Conservation (phyloP, 2,329 filamentous ascomycete species). For the Fusarium setosum region DNA sequence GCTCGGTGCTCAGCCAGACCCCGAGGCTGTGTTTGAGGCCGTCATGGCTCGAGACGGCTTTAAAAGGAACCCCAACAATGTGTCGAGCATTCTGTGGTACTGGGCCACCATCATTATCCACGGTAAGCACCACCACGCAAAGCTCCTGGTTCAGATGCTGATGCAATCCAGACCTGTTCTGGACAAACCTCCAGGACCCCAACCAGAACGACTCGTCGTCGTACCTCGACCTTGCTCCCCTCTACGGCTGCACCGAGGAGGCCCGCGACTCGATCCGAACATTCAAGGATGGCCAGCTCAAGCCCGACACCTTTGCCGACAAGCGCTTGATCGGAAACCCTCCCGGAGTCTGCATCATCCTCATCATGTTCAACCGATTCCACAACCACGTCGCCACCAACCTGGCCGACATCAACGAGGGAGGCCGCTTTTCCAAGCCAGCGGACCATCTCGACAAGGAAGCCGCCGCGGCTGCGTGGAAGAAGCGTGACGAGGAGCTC, state of each 20-base stretch:
- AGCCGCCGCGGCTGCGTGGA: constrained; percentile 64
- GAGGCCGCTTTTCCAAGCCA: constrained; percentile 79
- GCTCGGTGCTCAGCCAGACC: constrained; percentile 76
- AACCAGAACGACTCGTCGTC: constrained; percentile 75
- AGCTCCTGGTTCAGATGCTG: rapidly evolving
- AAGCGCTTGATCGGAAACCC: constrained; percentile 77
- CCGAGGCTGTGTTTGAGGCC: constrained; percentile 70
- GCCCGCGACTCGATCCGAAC: constrained; percentile 76
- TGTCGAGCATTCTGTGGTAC: constrained; percentile 78
- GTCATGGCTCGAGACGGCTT: constrained; percentile 66
- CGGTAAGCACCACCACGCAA: constrained; percentile 56
- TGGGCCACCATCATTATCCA: constrained; percentile 81
- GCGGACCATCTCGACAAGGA: constrained; percentile 60
- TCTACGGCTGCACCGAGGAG: constrained; percentile 76
- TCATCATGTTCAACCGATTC: constrained; percentile 86
- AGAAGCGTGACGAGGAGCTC: constrained; percentile 79
- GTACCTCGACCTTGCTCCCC: constrained; percentile 77
- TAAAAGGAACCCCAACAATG: constrained; percentile 74
- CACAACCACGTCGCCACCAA: constrained; percentile 89
- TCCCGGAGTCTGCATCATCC: constrained; percentile 75
- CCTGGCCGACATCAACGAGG: constrained; percentile 87
- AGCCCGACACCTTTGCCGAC: constrained; percentile 79
- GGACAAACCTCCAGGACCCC: constrained; percentile 71
- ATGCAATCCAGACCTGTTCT: constrained; percentile 69
- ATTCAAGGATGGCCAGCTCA: constrained; percentile 77